Base-by-base conservation (phyloP, 176 grass and related monocot species). In the Hyparrhenia diplandra region DNA sequence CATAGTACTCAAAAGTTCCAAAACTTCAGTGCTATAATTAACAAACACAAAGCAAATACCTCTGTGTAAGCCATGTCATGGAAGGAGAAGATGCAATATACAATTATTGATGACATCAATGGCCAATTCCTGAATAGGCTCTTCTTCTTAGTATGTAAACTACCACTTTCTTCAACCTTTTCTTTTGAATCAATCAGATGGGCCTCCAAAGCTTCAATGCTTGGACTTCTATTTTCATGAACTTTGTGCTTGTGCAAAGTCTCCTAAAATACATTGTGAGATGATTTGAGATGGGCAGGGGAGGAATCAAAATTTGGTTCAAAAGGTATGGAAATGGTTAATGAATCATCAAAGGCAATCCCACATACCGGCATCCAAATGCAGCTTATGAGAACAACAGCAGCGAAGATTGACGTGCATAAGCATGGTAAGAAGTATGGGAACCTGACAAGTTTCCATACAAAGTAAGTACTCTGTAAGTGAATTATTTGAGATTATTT, bases 21-120 rank as follows among this genome's bases (percentile, higher is more conserved):
- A 28, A 61, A 64, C 7, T 63, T 42, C 12, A 20, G 10, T 13
- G 8, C 21, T 34, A 5, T 74, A 49, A 52, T 12, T 47, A 51
- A 73, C 27, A 32, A 46, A 8, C 6, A 72, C 36, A 43, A 61
- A 46, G 34, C 54, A 69, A 68, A 47, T 77, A 87, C 86, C 86
- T 97, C 92, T 79, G 87, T 89, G 68, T 97, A 97, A 65, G 94
- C 94, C 90, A 92, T 97, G 67, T 97, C 94, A 75, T 94, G 91
- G 85, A 92, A 91, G 52, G 91, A 97, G 69, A 92, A 94, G 65
- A 90, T 63, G 59, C 94, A 97, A 57, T 92, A 97, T 67, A 90
- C 13, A 70, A 97, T 87, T 85, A 97, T 90, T n/a, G 94, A 94
- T 77, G 94, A 97, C 82, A 97, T 97, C 79, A 97, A 69, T 83